Conservation (phyloP, 306 rosid species). For the Adenanthera pavonina region DNA sequence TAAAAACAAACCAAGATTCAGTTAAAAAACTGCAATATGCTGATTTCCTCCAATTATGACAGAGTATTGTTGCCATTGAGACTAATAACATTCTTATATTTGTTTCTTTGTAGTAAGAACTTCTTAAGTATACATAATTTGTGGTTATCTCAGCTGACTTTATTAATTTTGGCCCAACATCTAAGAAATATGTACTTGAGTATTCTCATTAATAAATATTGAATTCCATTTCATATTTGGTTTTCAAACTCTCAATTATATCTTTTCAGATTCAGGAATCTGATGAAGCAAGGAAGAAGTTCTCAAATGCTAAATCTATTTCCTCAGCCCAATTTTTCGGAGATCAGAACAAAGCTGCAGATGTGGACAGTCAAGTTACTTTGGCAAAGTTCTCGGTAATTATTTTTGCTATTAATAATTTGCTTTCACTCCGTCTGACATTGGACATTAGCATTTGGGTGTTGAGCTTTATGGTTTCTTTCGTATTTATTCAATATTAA, state of each 20-base stretch:
- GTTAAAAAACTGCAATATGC: not conserved
- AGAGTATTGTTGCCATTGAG: conserved; percentile 3
- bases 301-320: conserved; percentile 91
- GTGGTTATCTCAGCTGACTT: conserved; percentile 20
- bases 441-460: conserved; percentile 13
- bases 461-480: not conserved
- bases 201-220: not conserved
- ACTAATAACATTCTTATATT: not conserved
- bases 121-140: not conserved
- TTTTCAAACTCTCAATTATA: conserved; percentile 10
- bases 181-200: not conserved
- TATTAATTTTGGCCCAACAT: conserved; percentile 14
- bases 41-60: not conserved
- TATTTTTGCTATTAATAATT: conserved; percentile 28
- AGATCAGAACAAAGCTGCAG: conserved; percentile 70
- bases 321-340: conserved; percentile 94
- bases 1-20: not conserved
- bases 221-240: conserved; percentile 7
- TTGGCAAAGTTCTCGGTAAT: conserved; percentile 88
- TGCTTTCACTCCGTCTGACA: conserved; percentile 6
- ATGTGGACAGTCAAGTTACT: conserved; percentile 66
- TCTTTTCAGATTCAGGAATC: conserved; percentile 67
- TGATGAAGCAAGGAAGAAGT: conserved; percentile 92
- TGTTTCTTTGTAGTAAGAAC: not conserved
- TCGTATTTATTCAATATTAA: not conserved